A percentile compares a stretch with the other conserved stretches of the same genome.
These are phyloP conservation scores for Xylariaceae sp. DNA, from an alignment of 2,329 filamentous ascomycete genomes.

Conservation along the genomic window DNA sequence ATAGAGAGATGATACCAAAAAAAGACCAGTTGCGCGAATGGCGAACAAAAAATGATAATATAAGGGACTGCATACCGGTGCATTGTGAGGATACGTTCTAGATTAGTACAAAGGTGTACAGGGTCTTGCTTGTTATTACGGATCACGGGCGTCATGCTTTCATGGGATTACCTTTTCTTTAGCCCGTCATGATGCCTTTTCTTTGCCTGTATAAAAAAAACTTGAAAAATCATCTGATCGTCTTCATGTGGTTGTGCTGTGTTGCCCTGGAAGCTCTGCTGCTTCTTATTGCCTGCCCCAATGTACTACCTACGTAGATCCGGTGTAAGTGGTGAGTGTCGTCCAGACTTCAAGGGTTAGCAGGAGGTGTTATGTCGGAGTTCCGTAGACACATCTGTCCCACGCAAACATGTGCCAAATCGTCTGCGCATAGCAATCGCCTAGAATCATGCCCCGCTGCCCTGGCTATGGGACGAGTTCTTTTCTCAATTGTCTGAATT, in stretches of 20 bases:
- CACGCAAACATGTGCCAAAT: too few relatives aligned
- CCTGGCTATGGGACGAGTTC: too few relatives aligned
- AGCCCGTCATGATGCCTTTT: conserved; percentile 27
- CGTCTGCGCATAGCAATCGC: too few relatives aligned
- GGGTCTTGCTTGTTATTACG: conserved; percentile 23
- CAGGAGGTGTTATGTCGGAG: too few relatives aligned
- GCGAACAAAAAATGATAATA: conserved; percentile 19
- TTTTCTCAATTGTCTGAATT: too few relatives aligned
- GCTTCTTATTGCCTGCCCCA: neutral
- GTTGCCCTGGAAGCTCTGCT: neutral
- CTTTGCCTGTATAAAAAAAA: conserved; percentile 37
- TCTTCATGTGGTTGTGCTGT: neutral
- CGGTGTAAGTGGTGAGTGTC: too few relatives aligned
- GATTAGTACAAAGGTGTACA: conserved; percentile 30
- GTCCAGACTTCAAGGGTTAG: too few relatives aligned
- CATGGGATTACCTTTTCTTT: conserved; percentile 27
- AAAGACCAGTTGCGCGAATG: conserved; percentile 6
- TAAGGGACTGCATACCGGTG: conserved; percentile 25
- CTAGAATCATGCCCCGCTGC: too few relatives aligned
- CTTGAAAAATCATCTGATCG: conserved; percentile 15
- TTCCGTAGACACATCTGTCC: too few relatives aligned
- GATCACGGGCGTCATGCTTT: conserved; percentile 30
- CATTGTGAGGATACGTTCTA: conserved; percentile 34
- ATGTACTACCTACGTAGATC: too few relatives aligned
- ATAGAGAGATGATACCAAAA: conserved; percentile 29